A percentile compares a stretch with the other conserved stretches of the same genome.
Conservation (phyloP, 441 rosid species). For the Erodium moschatum region DNA sequence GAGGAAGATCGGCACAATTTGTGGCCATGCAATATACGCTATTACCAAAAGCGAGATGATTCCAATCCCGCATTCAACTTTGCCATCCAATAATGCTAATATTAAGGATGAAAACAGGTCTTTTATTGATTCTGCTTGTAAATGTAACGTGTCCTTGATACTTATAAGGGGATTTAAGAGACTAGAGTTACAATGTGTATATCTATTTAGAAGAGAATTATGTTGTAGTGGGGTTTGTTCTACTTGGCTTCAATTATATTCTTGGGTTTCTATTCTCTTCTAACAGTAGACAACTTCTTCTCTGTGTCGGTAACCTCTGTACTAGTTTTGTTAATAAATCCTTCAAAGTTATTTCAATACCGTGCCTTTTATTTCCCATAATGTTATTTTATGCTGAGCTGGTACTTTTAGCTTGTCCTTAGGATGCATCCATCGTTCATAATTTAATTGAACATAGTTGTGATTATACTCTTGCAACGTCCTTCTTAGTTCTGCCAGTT, state of each 20-base stretch:
- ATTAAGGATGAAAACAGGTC: slow-evolving; percentile 72
- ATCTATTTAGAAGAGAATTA: slow-evolving; percentile 45
- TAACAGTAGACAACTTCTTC: slow-evolving; percentile 33
- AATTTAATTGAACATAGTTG: slow-evolving; percentile 18
- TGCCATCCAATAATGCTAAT: slow-evolving; percentile 52
- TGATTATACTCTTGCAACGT: slow-evolving; percentile 19
- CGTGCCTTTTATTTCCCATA: slow-evolving; percentile 18
- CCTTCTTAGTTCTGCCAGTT: slow-evolving; percentile 28
- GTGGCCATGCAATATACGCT: slow-evolving; percentile 56
- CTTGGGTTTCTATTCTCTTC: slow-evolving; percentile 17
- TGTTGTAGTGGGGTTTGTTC: slow-evolving; percentile 22
- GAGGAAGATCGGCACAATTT: slow-evolving; percentile 57
- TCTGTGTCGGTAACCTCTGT: slow-evolving; percentile 37
- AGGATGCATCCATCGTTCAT: slow-evolving; percentile 9
- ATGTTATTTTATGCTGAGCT: slow-evolving; percentile 23
- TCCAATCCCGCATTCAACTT: slow-evolving; percentile 41
- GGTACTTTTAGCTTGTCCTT: slow-evolving; percentile 17
- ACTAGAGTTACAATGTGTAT: slow-evolving; percentile 26
- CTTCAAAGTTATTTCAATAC: slow-evolving; percentile 23
- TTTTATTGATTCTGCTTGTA: slow-evolving; percentile 63
- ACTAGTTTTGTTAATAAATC: slow-evolving; percentile 26
- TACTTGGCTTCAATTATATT: slow-evolving; percentile 26
- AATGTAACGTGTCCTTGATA: slow-evolving; percentile 44
- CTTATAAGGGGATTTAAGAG: slow-evolving; percentile 33
- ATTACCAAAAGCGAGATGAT: slow-evolving; percentile 52